phyloP scores from a whole-genome alignment of 306 rosid species.

The Cicer arietinum region DNA sequence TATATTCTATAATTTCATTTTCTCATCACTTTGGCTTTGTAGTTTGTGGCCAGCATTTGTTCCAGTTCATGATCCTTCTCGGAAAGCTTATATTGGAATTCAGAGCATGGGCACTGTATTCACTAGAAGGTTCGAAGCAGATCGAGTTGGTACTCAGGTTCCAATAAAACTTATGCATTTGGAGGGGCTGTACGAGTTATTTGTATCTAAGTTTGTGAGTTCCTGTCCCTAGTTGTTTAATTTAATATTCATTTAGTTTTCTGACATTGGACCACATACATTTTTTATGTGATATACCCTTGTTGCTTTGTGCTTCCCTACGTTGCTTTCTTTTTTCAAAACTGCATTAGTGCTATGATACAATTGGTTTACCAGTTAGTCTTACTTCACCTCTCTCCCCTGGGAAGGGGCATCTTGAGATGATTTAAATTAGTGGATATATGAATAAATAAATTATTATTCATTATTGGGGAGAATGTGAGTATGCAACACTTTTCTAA shows the following conservation, averaged over 20 bases:
- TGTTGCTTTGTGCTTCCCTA: constrained; percentile 36
- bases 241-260: constrained; percentile 38
- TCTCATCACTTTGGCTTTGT: constrained; percentile 46
- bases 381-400: constrained; percentile 4
- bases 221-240: constrained; percentile 33
- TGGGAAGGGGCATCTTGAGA: neutral
- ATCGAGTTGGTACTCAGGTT: constrained; percentile 87
- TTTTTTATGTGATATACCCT: constrained; percentile 33
- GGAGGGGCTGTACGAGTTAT: constrained; percentile 94
- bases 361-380: constrained; percentile 35
- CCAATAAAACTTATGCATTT: constrained; percentile 89
- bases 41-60: constrained; percentile 99
- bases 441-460: constrained; percentile 27
- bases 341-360: constrained; percentile 29
- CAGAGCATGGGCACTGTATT: constrained; percentile 98
- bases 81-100: constrained; percentile 94
- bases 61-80: constrained; percentile 92
- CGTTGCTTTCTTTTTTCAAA: constrained; percentile 37
- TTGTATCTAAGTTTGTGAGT: constrained; percentile 94
- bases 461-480: constrained; percentile 8
- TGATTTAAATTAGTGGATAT: constrained; percentile 23
- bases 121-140: constrained; percentile 96
- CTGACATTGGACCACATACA: constrained; percentile 28
- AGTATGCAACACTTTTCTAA: constrained; percentile 6
- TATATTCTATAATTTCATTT: constrained; percentile 4